Conservation (phyloP, 108 stramenopile species). For the Stephanodiscus triporus region DNA sequence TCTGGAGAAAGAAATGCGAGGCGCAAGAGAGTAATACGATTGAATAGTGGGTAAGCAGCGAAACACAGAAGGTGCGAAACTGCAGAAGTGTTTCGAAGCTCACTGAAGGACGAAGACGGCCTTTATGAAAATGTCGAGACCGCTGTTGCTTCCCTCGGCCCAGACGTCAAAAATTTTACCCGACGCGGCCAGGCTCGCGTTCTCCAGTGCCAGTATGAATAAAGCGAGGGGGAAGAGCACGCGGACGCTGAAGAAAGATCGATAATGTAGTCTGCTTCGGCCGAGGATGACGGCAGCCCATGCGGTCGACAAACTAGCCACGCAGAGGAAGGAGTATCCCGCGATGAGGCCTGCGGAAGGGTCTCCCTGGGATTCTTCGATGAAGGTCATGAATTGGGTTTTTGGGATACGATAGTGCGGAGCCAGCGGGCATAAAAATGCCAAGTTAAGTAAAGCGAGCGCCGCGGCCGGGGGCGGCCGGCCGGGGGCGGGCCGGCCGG, state of each 20-base stretch:
- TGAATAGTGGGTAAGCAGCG: neutral
- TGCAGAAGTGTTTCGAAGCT: neutral
- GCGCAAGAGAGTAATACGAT: neutral
- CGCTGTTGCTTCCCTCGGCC: constrained; percentile 2
- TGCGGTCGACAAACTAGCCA: constrained; percentile 22
- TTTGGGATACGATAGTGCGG: too few relatives aligned
- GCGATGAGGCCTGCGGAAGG: constrained; percentile 42
- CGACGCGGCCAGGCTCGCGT: constrained; percentile 28
- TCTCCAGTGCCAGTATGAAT: constrained; percentile 40
- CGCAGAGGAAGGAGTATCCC: constrained; percentile 38
- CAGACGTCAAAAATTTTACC: constrained; percentile 20
- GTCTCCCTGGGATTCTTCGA: constrained; percentile 17
- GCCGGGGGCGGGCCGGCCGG: too few relatives aligned
- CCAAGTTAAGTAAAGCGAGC: too few relatives aligned
- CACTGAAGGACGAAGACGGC: constrained; percentile 41
- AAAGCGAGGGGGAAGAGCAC: constrained; percentile 42
- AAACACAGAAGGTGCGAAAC: neutral
- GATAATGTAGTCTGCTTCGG: constrained; percentile 32
- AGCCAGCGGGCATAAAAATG: too few relatives aligned
- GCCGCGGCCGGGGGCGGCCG: too few relatives aligned
- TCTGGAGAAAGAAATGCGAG: neutral
- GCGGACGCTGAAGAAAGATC: constrained; percentile 39
- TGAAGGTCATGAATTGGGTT: constrained; percentile 60
- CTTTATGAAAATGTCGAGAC: constrained; percentile 23
- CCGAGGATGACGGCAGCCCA: constrained; percentile 37